phyloP scores from a whole-genome alignment of 306 rosid genomes.

The peach (Prunus persica) region DNA sequence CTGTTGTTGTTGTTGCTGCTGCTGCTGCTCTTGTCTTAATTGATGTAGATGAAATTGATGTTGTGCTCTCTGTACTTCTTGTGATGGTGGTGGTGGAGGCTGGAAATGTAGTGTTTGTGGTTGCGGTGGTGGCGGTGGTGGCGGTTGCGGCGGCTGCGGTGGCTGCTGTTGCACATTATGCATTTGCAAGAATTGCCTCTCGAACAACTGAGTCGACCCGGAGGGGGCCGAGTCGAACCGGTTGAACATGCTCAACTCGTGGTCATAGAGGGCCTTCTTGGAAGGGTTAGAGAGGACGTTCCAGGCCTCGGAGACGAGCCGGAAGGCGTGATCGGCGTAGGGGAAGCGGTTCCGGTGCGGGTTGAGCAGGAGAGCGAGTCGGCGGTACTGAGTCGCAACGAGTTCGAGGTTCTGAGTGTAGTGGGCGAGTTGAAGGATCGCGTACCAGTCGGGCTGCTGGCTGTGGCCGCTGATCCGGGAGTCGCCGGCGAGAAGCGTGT shows the following conservation, averaged over 20 bases:
- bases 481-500: slow-evolving; percentile 67
- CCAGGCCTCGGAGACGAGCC: slow-evolving; percentile 82
- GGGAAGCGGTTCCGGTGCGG: slow-evolving; percentile 58
- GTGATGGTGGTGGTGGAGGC: slow-evolving; percentile 3
- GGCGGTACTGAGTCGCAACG: slow-evolving; percentile 72
- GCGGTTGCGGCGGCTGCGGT: background rate
- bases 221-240: slow-evolving; percentile 29
- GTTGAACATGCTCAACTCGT: slow-evolving; percentile 42
- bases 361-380: slow-evolving; percentile 65
- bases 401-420: slow-evolving; percentile 62
- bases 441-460: slow-evolving; percentile 56
- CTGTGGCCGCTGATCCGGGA: slow-evolving; percentile 43
- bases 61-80: background rate
- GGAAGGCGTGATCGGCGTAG: slow-evolving; percentile 59
- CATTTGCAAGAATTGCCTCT: slow-evolving; percentile 23
- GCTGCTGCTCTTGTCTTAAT: background rate
- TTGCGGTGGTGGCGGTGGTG: background rate
- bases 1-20: background rate
- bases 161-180: slow-evolving; percentile 18
- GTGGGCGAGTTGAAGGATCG: slow-evolving; percentile 57
- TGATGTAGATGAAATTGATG: background rate
- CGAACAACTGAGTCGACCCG: slow-evolving; percentile 24
- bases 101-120: slow-evolving; percentile 16
- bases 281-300: slow-evolving; percentile 54
- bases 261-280: slow-evolving; percentile 60